Evolutionary conservation across 352 stramenopile genomes (phyloP), one percentile per base, ranked within the genome.

Genomic region (Globisporangium apiculatum): DNA sequence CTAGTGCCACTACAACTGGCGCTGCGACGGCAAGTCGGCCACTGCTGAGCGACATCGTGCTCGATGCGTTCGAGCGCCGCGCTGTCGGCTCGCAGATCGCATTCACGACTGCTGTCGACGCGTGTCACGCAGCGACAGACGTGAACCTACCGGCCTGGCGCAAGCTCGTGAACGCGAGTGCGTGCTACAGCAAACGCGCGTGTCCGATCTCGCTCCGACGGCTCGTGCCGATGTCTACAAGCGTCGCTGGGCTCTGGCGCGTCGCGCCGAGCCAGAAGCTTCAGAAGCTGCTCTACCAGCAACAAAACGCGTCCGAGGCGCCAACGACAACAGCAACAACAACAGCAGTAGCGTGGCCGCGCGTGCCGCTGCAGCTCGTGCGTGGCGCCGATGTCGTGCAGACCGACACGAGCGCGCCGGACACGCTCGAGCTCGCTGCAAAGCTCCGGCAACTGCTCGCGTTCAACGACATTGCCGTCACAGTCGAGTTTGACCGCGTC

Each of bases 151-250:
- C 60, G 2, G 71, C 67, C 31, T 84, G 76, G 76, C 63, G 67
- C 1, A 68, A 72, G 58, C 66, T 87, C n/a, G 68, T 83, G 18
- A 69, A 69, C 9, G 76, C 76, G 0, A 83, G 74, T 35, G 74
- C 74, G 37, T 87, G 76, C 48, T 83, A 75, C 56, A 80, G 72
- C 35, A 66, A 68, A 15, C 54, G 57, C 24, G 48, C 60, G 4
- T 87, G 76, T 48, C 65, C 68, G 35, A 55, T 87, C 8, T 76
- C 66, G 10, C 61, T 83, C 37, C 58, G 69, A 9, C 58, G 69
- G 12, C 60, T 85, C 35, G 15, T 87, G 31, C 67, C 70, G 8
- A 64, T 53, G 12, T 55, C 72, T 0, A 57, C 62, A 0, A 55
- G 52, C 14, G 51, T 71, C 2, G 67, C 73, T n/a, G 73, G 66